Conservation (phyloP, 805 yeast genomes). For the Candida ovalis region DNA sequence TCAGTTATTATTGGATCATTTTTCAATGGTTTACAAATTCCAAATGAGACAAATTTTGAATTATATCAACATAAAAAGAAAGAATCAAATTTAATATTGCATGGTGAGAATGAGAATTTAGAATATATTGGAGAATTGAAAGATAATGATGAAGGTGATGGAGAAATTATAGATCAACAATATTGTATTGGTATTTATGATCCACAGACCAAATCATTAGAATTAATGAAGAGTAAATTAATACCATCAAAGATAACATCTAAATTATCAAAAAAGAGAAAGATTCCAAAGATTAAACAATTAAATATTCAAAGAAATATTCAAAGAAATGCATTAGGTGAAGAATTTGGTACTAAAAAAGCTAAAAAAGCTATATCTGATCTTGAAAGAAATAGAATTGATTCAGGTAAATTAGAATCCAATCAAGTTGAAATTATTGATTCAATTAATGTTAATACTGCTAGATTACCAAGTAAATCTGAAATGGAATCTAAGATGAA, state of each 20-base stretch:
- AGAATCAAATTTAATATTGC: constrained; percentile 46
- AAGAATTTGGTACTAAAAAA: constrained; percentile 94
- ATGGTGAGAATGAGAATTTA: constrained; percentile 72
- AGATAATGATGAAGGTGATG: too few species aligned
- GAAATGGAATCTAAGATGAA: constrained; percentile 55
- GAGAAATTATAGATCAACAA: constrained; percentile 38
- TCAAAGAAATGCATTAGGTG: constrained; percentile 85
- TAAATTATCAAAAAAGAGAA: constrained; percentile 49
- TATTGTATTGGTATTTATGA: constrained; percentile 81
- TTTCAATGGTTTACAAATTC: constrained; percentile 70
- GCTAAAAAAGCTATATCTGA: constrained; percentile 88
- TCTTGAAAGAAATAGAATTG: constrained; percentile 78
- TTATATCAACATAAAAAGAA: constrained; percentile 49
- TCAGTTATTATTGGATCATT: constrained; percentile 63
- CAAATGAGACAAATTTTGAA: constrained; percentile 56
- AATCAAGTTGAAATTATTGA: constrained; percentile 80
- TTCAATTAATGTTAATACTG: constrained; percentile 66
- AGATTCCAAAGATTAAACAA: constrained; percentile 63
- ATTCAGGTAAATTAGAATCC: constrained; percentile 67
- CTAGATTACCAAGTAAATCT: constrained; percentile 66
- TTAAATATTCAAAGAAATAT: constrained; percentile 44
- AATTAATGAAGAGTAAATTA: constrained; percentile 60
- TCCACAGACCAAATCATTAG: constrained; percentile 56
- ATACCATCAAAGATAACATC: constrained; percentile 62
- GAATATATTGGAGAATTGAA: constrained; percentile 63